phyloP scores from a whole-genome alignment of 179 eudicot species.

The Silene noctiflora region DNA sequence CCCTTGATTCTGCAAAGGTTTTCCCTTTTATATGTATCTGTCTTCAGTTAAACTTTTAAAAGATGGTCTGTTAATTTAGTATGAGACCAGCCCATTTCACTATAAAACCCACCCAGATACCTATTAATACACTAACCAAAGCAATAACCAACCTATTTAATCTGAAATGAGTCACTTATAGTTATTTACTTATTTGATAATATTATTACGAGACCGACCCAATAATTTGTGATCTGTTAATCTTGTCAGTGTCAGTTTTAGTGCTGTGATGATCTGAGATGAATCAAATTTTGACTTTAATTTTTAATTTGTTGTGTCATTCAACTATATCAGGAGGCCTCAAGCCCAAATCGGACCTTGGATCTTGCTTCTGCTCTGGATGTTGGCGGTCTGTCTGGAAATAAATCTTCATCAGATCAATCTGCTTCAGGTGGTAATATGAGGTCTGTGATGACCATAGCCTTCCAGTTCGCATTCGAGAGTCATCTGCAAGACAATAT shows the following conservation, averaged over 20 bases:
- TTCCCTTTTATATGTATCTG: not conserved
- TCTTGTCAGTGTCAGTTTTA: not conserved
- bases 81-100: too few relatives aligned
- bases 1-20: slow-evolving; percentile 69
- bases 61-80: too few relatives aligned
- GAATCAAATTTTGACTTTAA: not conserved
- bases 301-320: not conserved
- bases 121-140: too few relatives aligned
- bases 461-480: slow-evolving; percentile 89
- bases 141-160: too few relatives aligned
- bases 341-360: slow-evolving; percentile 85
- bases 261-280: not conserved
- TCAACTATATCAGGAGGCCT: slow-evolving; percentile 48
- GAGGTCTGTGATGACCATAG: slow-evolving; percentile 87
- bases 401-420: slow-evolving; percentile 38
- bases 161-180: too few relatives aligned
- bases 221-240: not conserved
- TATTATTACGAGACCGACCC: not conserved
- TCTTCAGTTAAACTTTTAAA: not conserved
- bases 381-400: slow-evolving; percentile 63
- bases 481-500: slow-evolving; percentile 82
- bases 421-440: slow-evolving; percentile 37
- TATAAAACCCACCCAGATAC: too few relatives aligned
- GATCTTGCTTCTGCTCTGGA: slow-evolving; percentile 97
- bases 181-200: not conserved